phyloP scores from a whole-genome alignment of 2,329 filamentous ascomycete species.

The Ilyonectria robusta region DNA sequence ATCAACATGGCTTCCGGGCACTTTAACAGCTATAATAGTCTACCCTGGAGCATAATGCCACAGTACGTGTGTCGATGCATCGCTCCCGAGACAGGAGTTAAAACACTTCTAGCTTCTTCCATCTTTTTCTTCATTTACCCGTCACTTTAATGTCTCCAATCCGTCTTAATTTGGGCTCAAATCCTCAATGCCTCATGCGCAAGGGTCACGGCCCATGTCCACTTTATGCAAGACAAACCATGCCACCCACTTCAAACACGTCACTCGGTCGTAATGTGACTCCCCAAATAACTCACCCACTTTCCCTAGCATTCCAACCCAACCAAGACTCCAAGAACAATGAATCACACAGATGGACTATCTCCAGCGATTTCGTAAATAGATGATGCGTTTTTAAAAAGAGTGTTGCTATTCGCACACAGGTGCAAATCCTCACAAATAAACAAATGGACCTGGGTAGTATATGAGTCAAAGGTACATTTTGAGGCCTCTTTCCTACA shows the following conservation, averaged over 20 bases:
- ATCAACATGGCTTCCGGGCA: background rate
- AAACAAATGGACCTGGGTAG: too few relatives aligned
- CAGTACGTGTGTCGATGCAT: background rate
- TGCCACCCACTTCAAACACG: constrained; percentile 19
- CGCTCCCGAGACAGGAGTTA: background rate
- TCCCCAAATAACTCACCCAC: background rate
- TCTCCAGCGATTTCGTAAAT: too few relatives aligned
- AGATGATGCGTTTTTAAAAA: too few relatives aligned
- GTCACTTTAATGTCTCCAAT: background rate
- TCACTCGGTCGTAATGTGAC: constrained; percentile 4
- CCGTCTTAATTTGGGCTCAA: constrained; percentile 24
- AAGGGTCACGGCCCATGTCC: constrained; percentile 29
- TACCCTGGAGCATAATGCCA: background rate
- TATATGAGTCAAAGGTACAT: too few relatives aligned
- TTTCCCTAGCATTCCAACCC: background rate
- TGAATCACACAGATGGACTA: background rate
- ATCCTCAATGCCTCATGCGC: constrained; percentile 29
- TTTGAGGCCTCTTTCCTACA: too few relatives aligned
- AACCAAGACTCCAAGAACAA: background rate
- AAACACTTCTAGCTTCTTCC: background rate
- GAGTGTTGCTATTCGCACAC: too few relatives aligned
- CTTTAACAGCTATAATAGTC: background rate
- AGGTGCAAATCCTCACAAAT: too few relatives aligned
- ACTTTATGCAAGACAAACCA: constrained; percentile 33
- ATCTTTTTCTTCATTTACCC: background rate